These are phyloP conservation scores for Ogataea hybrid DNA, from an alignment of 1,139 yeast genomes.

Conservation along the genomic window DNA sequence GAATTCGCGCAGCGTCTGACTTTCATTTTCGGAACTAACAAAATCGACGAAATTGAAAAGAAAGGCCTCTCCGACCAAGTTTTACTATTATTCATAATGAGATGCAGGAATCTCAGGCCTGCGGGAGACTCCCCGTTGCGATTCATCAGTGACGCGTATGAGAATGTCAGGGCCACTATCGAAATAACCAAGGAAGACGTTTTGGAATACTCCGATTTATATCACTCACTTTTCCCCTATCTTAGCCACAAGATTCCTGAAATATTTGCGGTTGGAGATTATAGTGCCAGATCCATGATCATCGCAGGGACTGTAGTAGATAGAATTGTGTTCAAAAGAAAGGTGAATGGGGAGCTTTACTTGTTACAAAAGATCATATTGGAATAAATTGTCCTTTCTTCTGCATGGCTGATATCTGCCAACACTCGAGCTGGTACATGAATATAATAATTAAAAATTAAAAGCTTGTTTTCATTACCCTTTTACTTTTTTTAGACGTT, in stretches of 20 bases:
- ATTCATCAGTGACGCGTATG: conserved; percentile 49
- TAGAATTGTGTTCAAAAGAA: conserved; percentile 55
- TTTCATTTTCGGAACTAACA: conserved; percentile 53
- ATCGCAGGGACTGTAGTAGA: conserved; percentile 61
- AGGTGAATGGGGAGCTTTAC: conserved; percentile 58
- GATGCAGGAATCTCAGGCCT: conserved; percentile 48
- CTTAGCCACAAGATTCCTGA: conserved; percentile 57
- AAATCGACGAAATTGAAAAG: conserved; percentile 50
- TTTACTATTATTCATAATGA: conserved; percentile 60
- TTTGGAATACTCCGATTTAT: conserved; percentile 51
- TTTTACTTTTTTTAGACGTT: too few relatives aligned
- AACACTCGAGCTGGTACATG: neutral
- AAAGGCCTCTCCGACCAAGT: conserved; percentile 55
- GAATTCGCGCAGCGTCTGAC: conserved; percentile 55
- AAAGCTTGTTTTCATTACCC: neutral
- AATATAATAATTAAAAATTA: neutral
- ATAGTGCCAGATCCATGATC: conserved; percentile 61
- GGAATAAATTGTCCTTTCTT: too few relatives aligned
- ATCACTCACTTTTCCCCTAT: conserved; percentile 54
- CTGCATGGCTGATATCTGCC: neutral
- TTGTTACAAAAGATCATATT: conserved; percentile 38
- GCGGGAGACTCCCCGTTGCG: conserved; percentile 20
- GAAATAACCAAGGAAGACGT: conserved; percentile 46
- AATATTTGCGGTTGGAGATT: conserved; percentile 55
- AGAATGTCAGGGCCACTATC: conserved; percentile 38